Base-by-base conservation (phyloP, 2,329 filamentous ascomycete species). In the Gnomoniopsis sp. region DNA sequence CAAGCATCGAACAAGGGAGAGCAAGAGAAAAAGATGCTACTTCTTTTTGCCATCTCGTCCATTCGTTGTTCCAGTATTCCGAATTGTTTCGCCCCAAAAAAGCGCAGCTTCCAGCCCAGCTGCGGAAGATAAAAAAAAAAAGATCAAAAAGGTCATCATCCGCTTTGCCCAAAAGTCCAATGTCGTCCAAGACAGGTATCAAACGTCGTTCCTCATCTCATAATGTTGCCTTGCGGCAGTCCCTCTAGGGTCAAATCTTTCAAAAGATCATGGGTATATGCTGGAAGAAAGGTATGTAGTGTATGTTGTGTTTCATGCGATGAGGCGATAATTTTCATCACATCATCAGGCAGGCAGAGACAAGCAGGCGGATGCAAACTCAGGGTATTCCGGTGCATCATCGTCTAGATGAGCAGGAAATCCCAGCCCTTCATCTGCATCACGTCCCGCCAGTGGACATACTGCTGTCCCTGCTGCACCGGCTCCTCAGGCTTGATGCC, bases 381-480 rank as follows among this genome's bases (percentile, higher is more conserved):
- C 57, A 50, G 57, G 60, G 57, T 59, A 53, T 59, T 33, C 56
- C 44, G 14, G 44, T 46, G 53, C 49, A 48, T 30, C 60, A 62
- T 62, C 60, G 65, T 63, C 66, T 65, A 96, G 76, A 97, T 93
- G 74, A 97, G 84, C 74, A 97, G 81, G 77, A 91, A 95, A 72
- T 96, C 91, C 93, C 91, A 96, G 67, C 86, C 86, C 78, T 93
- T 95, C 77, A 88, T 85, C 76, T 85, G 86, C 92, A 97, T 96
- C 71, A 93, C 85, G 76, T 96, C 90, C 77, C 93, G 84, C 93
- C 93, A 98, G 86, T 93, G 92, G 75, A 96, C 85, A 77, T 88
- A 88, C 59, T 65, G 65, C 64, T 68, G 51, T 54, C 59, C 59
- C 59, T 51, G 58, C 74, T 67, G 72, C 69, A 64, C 72, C 64